Base-by-base conservation (phyloP, 768 basidiomycete genomes). In the Amanita subjunquillea region DNA sequence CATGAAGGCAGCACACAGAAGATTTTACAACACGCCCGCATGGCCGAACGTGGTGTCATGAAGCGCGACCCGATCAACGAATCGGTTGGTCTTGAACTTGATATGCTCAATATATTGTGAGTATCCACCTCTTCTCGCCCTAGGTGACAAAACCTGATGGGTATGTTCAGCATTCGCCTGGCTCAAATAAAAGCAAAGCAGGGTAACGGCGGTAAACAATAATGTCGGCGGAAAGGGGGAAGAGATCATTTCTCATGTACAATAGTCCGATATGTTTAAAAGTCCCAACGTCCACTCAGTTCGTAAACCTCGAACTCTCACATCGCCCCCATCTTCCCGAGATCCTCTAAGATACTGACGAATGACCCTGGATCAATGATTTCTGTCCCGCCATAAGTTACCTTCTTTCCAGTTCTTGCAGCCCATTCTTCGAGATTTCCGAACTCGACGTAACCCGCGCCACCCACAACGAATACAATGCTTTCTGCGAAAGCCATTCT, bases 381-480 rank as follows among this genome's bases (percentile, higher is more conserved):
- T 64, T 98, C 96, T 15, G 95, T 98, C 17, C 91, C 90, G 15
- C 96, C 96, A 65, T 99, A 99, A 34, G 90, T 87, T 42, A 98
- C 81, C 56, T 80, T 74, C 67, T 91, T 91, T 12, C 89, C 90
- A 4, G 82, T 80, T 68, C 81, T 83, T 49, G 67, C 70, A 3
- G 90, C 89, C 92, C 94, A 96, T 67, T 98, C 95, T 65, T 87
- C 83, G 54, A 99, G 68, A 65, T 98, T 98, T 4, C 93, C 92
- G 59, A 94, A 97, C 69, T 99, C 96, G 48, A 98, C 92, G 62
- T 97, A 95, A 13, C 93, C 88, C 3, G 93, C 96, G 1, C 96
- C 96, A 6, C 96, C 96, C 2, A 99, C 94, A 29, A 97, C 73
- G 59, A 99, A 99, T 3, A 99, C 86, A 61, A 90, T 80, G 12